Percentiles rank a stretch among this genome's conserved stretches.
Evolutionary conservation across 768 basidiomycete species (phyloP).

Genomic region (Trametes gibbosa): DNA sequence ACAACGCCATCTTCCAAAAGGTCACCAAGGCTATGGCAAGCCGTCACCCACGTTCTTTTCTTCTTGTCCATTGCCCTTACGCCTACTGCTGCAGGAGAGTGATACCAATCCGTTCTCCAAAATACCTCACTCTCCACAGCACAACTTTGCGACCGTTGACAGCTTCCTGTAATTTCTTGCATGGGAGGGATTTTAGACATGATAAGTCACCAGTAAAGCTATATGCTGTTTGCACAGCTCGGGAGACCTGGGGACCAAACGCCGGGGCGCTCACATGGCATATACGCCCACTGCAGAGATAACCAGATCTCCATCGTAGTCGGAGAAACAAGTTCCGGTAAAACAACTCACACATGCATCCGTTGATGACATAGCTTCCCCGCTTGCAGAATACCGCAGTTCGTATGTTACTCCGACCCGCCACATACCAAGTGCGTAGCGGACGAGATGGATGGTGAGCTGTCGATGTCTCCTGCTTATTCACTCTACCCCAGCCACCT

Average conservation of each 20-base stretch:
- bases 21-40: slow-evolving; percentile 26
- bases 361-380: too few species aligned
- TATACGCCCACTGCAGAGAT: slow-evolving; percentile 55
- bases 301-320: slow-evolving; percentile 89
- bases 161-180: slow-evolving; percentile 88
- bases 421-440: slow-evolving; percentile 96
- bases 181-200: slow-evolving; percentile 27
- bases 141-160: slow-evolving; percentile 79
- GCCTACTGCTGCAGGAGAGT: slow-evolving; percentile 49
- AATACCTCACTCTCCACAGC: slow-evolving; percentile 67
- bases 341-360: slow-evolving; percentile 82
- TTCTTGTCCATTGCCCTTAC: background rate
- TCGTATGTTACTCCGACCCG: slow-evolving; percentile 89
- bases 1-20: slow-evolving; percentile 21
- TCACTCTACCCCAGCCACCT: too few species aligned
- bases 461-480: slow-evolving; percentile 7
- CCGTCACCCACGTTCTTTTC: background rate
- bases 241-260: too few species aligned
- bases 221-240: too few species aligned
- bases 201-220: too few species aligned
- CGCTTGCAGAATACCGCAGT: slow-evolving; percentile 97
- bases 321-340: slow-evolving; percentile 93
- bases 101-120: slow-evolving; percentile 89
- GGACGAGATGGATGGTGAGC: slow-evolving; percentile 96
- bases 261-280: too few species aligned